phyloP scores from a whole-genome alignment of 2,329 filamentous ascomycete genomes.

The Triangularia setosa region DNA sequence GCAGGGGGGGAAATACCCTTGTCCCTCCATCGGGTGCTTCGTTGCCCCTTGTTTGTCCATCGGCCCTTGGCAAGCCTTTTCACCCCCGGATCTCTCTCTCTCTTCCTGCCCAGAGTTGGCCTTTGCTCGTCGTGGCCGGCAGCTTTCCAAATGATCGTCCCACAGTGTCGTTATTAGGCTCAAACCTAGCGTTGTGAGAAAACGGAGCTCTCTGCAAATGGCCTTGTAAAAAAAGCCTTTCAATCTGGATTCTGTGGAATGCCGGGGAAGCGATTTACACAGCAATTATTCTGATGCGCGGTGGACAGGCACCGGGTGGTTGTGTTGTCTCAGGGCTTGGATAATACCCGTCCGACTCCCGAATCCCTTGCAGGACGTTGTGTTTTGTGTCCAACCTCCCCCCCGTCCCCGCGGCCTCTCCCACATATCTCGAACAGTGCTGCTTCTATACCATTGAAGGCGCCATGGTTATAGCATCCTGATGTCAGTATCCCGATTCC shows the following conservation, averaged over 20 bases:
- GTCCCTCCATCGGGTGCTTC: conserved; percentile 11
- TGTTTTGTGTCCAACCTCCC: conserved; percentile 1
- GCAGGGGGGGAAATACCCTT: conserved; percentile 15
- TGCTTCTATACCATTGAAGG: conserved; percentile 6
- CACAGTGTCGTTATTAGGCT: conserved; percentile 21
- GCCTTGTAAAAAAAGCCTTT: neutral
- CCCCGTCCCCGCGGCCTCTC: conserved; percentile 11
- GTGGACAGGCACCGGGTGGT: conserved; percentile 9
- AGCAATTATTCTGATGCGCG: conserved; percentile 21
- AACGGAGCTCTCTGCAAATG: conserved; percentile 4
- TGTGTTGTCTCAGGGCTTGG: conserved; percentile 18
- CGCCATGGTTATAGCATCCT: conserved; percentile 20
- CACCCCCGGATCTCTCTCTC: conserved; percentile 10
- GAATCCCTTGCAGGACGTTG: conserved; percentile 7
- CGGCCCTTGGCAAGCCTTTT: conserved; percentile 17
- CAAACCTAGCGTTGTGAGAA: conserved; percentile 16
- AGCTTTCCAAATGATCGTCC: conserved; percentile 20
- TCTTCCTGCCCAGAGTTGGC: neutral
- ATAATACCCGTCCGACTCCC: conserved; percentile 19
- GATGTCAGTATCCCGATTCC: conserved; percentile 16
- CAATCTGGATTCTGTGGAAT: neutral
- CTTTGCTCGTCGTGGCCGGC: conserved; percentile 11
- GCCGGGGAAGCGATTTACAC: conserved; percentile 13
- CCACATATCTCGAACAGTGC: conserved; percentile 9
- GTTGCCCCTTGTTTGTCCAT: conserved; percentile 17